A percentile compares a stretch with the other conserved stretches of the same genome.
Evolutionary conservation across 2,329 filamentous ascomycete species (phyloP).

Genomic region (Epicoccum nigrum): DNA sequence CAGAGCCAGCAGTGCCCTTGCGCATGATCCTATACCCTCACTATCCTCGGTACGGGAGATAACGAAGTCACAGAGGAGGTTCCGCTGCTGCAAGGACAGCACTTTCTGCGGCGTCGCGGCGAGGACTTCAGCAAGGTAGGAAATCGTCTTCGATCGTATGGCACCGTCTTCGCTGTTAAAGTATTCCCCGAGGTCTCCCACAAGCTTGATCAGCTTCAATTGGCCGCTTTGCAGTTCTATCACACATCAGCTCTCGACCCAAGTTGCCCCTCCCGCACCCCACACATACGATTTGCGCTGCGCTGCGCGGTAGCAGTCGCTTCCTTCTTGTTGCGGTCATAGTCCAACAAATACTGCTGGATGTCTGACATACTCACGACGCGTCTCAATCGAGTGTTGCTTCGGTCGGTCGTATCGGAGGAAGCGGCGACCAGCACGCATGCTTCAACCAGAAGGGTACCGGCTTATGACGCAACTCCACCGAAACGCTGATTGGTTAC

Average conservation of each 20-base stretch:
- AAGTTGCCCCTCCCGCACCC: constrained; percentile 15
- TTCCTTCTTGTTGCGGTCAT: constrained; percentile 56
- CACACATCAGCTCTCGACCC: constrained; percentile 25
- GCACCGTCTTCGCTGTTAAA: constrained; percentile 69
- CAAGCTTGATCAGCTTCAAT: constrained; percentile 65
- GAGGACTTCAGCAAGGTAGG: constrained; percentile 59
- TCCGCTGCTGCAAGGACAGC: constrained; percentile 65
- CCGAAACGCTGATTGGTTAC: constrained; percentile 22
- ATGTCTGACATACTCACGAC: constrained; percentile 57
- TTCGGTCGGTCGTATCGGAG: constrained; percentile 7
- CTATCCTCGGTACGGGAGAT: constrained; percentile 66
- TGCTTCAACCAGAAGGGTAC: constrained; percentile 18
- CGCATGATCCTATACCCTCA: constrained; percentile 61
- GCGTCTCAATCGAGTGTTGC: constrained; percentile 9
- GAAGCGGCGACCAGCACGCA: constrained; percentile 13
- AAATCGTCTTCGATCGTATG: constrained; percentile 63
- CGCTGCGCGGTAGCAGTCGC: constrained; percentile 51
- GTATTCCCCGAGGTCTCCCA: constrained; percentile 69
- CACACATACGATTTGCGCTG: constrained; percentile 49
- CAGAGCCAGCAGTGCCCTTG: constrained; percentile 64
- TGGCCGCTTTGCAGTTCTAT: constrained; percentile 65
- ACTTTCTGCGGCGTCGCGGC: constrained; percentile 59
- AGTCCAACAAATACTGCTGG: constrained; percentile 59
- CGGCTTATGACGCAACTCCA: constrained; percentile 23
- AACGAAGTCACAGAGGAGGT: constrained; percentile 66